Evolutionary conservation across 1,139 yeast genomes (phyloP), one percentile per base, ranked within the genome.

Genomic region (Sugiyamaella novakii): DNA sequence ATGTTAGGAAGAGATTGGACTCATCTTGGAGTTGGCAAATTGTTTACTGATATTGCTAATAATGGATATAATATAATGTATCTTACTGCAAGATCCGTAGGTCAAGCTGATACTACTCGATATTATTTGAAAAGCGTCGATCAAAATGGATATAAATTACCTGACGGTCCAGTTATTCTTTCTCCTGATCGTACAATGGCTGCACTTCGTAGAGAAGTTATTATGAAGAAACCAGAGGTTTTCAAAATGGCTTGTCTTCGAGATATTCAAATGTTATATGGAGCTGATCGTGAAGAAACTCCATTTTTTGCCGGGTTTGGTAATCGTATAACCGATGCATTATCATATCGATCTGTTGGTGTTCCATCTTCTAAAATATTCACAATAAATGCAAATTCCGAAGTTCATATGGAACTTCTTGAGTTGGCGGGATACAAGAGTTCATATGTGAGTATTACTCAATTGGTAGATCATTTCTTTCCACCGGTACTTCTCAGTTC

Each of bases 251-350:
- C 98, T 0, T 92, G 98, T 69, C 73, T 94, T 54, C 81, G 84
- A 46, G 99, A 94, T 70, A 84, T 94, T 53, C 80, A 81, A 60
- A 78, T 83, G 50, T 72, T 94, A 27, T 80, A 66, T 56, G 69
- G 64, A 10, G 57, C 53, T 10, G 61, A 61, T 22, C 58, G 58
- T 25, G 56, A 51, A 8, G 66, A 66, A 29, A 84, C 91, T 1
- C 97, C 98, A 3, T 94, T 94, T 62, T 91, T 87, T 67, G 98
- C 98, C 4, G 99, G 98, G 0, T 94, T 94, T 66, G 99, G 99
- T 18, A 94, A 94, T 65, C 76, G 96, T 59, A 92, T 94, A 53
- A 94, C 99, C 0, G 99, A 94, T 71, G 98, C 98, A 4, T 77
- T 94, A 49, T 87, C 97, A 51, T 94, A 94, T 67, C 76, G 98